These are phyloP conservation scores for Echeveria elegans DNA, from an alignment of 164 flowering plant genomes.

Conservation along the genomic window DNA sequence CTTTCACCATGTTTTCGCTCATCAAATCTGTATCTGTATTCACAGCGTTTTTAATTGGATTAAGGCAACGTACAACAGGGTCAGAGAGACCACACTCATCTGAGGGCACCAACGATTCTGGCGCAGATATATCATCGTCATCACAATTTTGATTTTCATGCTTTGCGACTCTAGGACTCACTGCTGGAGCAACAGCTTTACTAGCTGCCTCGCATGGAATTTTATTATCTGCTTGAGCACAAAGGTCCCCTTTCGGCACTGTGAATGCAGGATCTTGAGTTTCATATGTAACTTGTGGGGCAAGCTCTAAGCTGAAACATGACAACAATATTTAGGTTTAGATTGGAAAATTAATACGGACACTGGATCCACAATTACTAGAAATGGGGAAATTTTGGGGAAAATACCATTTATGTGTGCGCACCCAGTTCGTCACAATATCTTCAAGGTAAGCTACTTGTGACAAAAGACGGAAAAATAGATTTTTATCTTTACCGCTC, in stretches of 20 bases:
- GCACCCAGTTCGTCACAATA: slow-evolving; percentile 75
- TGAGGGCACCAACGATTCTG: slow-evolving; percentile 8
- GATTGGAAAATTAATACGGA: not conserved
- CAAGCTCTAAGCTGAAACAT: slow-evolving; percentile 53
- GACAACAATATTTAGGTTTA: not conserved
- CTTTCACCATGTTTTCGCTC: slow-evolving; percentile 17
- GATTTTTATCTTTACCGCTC: slow-evolving; percentile 63
- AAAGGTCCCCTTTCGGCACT: not conserved
- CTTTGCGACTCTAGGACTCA: not conserved
- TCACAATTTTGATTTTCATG: not conserved
- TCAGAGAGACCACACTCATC: slow-evolving; percentile 9
- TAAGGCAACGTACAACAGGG: slow-evolving; percentile 12
- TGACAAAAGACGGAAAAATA: slow-evolving; percentile 61
- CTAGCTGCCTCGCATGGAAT: not conserved
- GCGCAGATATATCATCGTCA: not conserved
- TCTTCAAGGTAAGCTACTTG: slow-evolving; percentile 96
- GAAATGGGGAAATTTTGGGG: not conserved
- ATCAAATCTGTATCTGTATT: slow-evolving; percentile 11
- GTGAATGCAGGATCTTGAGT: not conserved
- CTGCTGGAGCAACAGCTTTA: not conserved
- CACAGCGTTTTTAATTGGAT: slow-evolving; percentile 11
- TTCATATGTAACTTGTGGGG: not conserved
- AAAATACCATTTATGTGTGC: slow-evolving; percentile 56
- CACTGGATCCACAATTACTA: not conserved
- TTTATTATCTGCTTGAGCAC: not conserved